Percentiles rank a stretch among this genome's conserved stretches.
Evolutionary conservation across 2,329 filamentous ascomycete species (phyloP).

Genomic region (Colletotrichum tofieldiae): DNA sequence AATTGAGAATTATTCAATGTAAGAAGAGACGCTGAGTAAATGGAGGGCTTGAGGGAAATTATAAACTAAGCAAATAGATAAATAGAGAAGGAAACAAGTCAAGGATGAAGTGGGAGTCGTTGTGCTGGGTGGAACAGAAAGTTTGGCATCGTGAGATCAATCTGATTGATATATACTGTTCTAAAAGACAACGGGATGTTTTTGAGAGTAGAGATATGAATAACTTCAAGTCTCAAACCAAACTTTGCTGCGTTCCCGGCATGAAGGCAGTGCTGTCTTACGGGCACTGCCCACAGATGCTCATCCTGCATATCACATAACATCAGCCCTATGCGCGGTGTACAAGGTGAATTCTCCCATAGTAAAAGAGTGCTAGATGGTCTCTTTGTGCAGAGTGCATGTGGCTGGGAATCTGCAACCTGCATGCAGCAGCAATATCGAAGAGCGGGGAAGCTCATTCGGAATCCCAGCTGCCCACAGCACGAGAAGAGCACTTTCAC

Average conservation of each 20-base stretch:
- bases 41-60: neutral
- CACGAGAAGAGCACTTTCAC: neutral
- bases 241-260: neutral
- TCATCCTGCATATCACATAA: constrained; percentile 1
- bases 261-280: neutral
- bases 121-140: neutral
- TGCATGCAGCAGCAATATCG: no score
- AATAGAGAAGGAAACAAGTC: neutral
- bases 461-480: neutral
- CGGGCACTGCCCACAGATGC: constrained; percentile 2
- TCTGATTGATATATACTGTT: neutral
- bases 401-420: constrained; percentile 1
- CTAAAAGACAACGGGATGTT: neutral
- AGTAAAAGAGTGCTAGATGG: neutral
- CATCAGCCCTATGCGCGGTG: constrained; percentile 18
- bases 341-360: neutral
- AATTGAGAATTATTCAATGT: neutral
- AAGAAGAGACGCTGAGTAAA: neutral
- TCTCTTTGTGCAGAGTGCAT: neutral
- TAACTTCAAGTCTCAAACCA: neutral
- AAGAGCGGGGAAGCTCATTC: neutral
- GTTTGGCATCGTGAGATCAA: neutral
- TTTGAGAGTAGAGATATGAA: neutral
- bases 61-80: neutral
- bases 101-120: neutral